These are phyloP conservation scores for Arthroderma uncinatum DNA, from an alignment of 2,329 filamentous ascomycete genomes.

Conservation along the genomic window DNA sequence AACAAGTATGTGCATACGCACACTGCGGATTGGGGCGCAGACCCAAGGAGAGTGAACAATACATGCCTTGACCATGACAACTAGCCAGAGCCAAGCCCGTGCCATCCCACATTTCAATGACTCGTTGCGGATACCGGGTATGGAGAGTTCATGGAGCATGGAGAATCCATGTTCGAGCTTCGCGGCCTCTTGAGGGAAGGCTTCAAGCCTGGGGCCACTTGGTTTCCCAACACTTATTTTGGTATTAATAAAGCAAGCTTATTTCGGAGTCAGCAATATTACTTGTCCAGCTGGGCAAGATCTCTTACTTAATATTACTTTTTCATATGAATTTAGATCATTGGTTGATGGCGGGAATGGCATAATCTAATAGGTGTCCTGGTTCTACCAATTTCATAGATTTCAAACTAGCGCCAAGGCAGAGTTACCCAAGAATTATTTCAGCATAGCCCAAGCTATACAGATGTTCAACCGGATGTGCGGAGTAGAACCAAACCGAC, in stretches of 20 bases:
- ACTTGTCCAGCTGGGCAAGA: too few species aligned
- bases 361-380: neutral
- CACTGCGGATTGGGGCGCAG: neutral
- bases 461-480: neutral
- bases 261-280: neutral
- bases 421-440: neutral
- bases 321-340: neutral
- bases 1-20: neutral
- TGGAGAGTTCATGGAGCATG: neutral
- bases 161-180: neutral
- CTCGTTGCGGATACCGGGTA: neutral
- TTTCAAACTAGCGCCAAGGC: neutral
- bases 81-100: neutral
- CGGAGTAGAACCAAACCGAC: too few species aligned
- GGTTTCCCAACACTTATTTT: neutral
- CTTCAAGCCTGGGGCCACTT: neutral
- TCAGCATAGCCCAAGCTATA: neutral
- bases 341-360: too few species aligned
- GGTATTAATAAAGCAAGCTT: neutral
- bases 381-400: neutral
- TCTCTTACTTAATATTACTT: neutral
- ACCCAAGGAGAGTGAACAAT: neutral
- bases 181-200: neutral
- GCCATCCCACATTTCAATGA: neutral
- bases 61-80: neutral